Base-by-base conservation (phyloP, 805 yeast genomes). In the Ogataea ganodermae region DNA sequence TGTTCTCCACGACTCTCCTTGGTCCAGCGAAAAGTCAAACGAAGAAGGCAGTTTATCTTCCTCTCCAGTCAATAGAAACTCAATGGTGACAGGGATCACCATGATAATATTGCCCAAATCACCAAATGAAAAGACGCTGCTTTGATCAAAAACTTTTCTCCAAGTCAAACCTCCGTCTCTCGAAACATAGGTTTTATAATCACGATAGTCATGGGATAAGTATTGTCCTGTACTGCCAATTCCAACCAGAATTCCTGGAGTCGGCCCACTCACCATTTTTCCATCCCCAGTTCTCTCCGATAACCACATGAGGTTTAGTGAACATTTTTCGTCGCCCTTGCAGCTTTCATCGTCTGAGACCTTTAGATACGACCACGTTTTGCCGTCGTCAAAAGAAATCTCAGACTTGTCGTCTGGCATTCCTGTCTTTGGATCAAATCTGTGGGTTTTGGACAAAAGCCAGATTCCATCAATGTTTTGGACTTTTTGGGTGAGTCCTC, bases 151-250 rank as follows among this genome's bases (percentile, higher is more conserved):
- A 1, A 81, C 77, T 46, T 70, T 61, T 22, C 67, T 65, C 96
- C 96, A 89, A 0, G 84, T 69, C n/a, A 72, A 59, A 22, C 96
- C 96, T 21, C 88, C 90, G 68, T 89, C 89, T 47, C 84, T 69
- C 0, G 96, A 85, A 6, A 87, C 61, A 61, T 72, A 89, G 1
- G 94, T 80, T 12, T 55, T 31, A 31, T 51, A 45, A 3, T 58
- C 50, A 1, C 44, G 38, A 5, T 41, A 23, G 20, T 58, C 47
- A 22, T 45, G 49, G 1, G 71, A 70, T 32, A 89, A 66, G 13
- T 59, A 55, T 32, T 75, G 76, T 7, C 97, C 97, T 23, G 88
- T 94, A 60, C 81, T 86, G 27, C 99, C 99, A 20, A 86, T 78
- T 17, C 88, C 97, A 45, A 67, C 35, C 13, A 71, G 35, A 24